Evolutionary conservation across 1,284 basidiomycete species (phyloP).

Genomic region (Apiotrichum sp.): DNA sequence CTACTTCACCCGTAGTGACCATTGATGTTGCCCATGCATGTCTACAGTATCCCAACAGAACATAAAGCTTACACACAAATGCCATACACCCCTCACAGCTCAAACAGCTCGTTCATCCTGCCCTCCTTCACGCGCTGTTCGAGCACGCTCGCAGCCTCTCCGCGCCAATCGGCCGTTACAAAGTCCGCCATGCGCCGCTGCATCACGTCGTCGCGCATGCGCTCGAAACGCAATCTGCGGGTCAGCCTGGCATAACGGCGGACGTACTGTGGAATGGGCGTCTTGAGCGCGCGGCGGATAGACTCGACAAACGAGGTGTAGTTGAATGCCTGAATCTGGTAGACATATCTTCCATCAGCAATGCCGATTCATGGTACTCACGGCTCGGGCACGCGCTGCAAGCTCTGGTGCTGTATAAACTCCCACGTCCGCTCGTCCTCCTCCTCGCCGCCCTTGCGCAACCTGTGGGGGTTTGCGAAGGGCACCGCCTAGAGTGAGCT

Average conservation of each 20-base stretch:
- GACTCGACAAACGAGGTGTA: conserved; percentile 19
- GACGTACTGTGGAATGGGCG: conserved; percentile 14
- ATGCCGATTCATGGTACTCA: neutral
- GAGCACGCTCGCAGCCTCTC: conserved; percentile 15
- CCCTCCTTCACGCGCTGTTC: conserved; percentile 10
- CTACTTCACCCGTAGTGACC: too few relatives aligned
- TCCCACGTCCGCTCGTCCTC: neutral
- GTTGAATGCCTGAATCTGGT: conserved; percentile 18
- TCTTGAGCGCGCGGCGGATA: conserved; percentile 18
- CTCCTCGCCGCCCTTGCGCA: neutral
- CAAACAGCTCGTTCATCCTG: neutral
- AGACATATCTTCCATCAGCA: conserved; percentile 11
- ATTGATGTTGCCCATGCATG: too few relatives aligned
- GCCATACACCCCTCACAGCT: neutral
- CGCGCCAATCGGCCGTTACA: conserved; percentile 21
- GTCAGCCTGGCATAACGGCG: neutral
- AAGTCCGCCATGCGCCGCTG: conserved; percentile 15
- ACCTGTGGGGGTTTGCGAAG: neutral
- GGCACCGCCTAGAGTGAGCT: conserved; percentile 1
- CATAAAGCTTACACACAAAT: too few relatives aligned
- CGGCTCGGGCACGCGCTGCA: conserved; percentile 4
- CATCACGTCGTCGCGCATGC: conserved; percentile 11
- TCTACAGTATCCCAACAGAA: too few relatives aligned
- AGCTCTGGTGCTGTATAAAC: conserved; percentile 3
- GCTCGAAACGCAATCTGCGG: neutral